Conservation (phyloP, 768 basidiomycete species). For the Russula ochroleuca region DNA sequence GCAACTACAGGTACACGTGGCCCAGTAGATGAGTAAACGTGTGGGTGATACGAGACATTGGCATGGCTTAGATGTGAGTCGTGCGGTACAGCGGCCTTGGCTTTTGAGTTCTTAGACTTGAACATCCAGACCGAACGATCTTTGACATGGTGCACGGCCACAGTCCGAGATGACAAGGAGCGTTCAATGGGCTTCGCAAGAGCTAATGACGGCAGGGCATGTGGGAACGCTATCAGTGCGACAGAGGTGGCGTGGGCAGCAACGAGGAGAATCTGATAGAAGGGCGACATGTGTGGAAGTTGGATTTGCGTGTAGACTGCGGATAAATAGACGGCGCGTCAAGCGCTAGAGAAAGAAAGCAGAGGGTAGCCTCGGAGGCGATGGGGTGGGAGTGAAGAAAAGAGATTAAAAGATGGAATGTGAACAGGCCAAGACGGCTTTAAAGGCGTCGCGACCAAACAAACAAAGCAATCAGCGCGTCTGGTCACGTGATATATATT, state of each 20-base stretch:
- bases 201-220: constrained; percentile 26
- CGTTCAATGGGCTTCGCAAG: constrained; percentile 32
- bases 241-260: constrained; percentile 42
- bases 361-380: background rate
- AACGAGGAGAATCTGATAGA: constrained; percentile 40
- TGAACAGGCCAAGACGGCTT: constrained; percentile 8
- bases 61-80: background rate
- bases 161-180: constrained; percentile 24
- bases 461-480: constrained; percentile 9
- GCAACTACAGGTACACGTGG: background rate
- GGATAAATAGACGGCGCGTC: constrained; percentile 31
- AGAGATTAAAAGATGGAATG: constrained; percentile 18
- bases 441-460: constrained; percentile 22
- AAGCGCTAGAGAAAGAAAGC: constrained; percentile 16
- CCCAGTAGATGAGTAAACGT: background rate
- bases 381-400: constrained; percentile 3
- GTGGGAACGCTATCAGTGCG: constrained; percentile 35
- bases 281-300: constrained; percentile 32
- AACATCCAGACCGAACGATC: constrained; percentile 24
- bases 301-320: constrained; percentile 27
- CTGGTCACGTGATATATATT: constrained; percentile 16
- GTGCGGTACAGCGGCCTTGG: background rate
- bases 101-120: constrained; percentile 16
- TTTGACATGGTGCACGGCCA: constrained; percentile 25
- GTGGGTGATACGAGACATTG: constrained; percentile 4